Base-by-base conservation (phyloP, 108 stramenopile genomes). In the Skeletonema costatum region DNA sequence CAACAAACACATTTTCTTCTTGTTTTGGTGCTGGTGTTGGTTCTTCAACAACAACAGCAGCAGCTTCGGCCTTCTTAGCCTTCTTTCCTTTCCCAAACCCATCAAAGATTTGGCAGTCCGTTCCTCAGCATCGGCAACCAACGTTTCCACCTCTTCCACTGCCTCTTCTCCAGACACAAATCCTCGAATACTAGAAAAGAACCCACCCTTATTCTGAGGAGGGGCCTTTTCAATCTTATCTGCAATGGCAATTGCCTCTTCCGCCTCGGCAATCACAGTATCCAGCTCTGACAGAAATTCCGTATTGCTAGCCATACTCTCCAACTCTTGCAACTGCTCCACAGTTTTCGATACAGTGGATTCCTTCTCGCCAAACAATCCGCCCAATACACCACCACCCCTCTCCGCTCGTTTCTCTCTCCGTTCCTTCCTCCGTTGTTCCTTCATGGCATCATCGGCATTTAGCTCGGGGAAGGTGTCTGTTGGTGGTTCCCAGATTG, bases 401-500 rank as follows among this genome's bases (percentile, higher is more conserved):
- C 32, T n/a, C 33, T 75, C 63, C 0, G 58, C 68, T 25, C 59
- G 74, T 66, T 16, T 66, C 38, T 80, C 65, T 41, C 65, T 63
- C 46, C 42, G 66, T 74, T 32, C 32, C 48, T 74, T 68, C 73
- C 25, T 73, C 73, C 31, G 25, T 56, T 56, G 53, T 41, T 35
- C 53, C 48, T 25, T 46, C 64, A 10, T 70, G 61, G 65, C 62
- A 64, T 30, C 32, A 21, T 21, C 63, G 35, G 64, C 63, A 64
- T 59, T 59, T 58, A 44, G 29, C 36, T 32, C 64, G 13, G 90
- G 90, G 83, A 92, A 92, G 61, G 88, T 85, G 5, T 59, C 44
- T 0, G 88, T 92, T 11, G 92, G 92, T 33, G 89, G 88, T 44
- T 88, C 88, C 92, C 92, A 93, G n/a, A 70, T 41, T 41, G 60